phyloP scores from a whole-genome alignment of 176 grass and related monocot species.

The Alloteropsis semialata region DNA sequence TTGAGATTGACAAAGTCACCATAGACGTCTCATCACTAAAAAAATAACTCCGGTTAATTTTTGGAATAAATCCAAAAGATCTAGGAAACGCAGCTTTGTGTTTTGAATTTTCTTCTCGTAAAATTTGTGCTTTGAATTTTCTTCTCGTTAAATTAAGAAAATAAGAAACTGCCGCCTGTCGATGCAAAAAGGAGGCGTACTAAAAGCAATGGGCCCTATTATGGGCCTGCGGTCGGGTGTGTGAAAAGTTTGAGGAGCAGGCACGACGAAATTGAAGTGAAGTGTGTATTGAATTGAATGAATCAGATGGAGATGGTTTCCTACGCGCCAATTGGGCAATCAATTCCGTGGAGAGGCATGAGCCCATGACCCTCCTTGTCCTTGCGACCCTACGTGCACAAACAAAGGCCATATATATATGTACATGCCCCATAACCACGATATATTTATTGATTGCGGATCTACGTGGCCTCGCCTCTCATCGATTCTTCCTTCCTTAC shows the following conservation, averaged over 20 bases:
- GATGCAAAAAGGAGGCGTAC: not conserved
- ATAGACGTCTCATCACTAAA: too few relatives aligned
- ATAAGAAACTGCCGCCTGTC: not conserved
- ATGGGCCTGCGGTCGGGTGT: not conserved
- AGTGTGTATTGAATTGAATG: not conserved
- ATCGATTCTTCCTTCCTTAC: not conserved
- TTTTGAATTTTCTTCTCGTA: too few relatives aligned
- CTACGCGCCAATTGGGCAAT: not conserved
- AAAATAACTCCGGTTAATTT: too few relatives aligned
- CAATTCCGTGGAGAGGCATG: not conserved
- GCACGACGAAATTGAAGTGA: not conserved
- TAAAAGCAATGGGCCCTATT: not conserved
- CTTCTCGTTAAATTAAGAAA: not conserved
- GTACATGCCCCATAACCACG: not conserved
- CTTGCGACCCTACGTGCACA: slow-evolving; percentile 4
- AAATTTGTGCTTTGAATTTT: not conserved
- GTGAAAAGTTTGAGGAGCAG: not conserved
- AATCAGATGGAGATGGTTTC: slow-evolving; percentile 1
- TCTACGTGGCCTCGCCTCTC: slow-evolving; percentile 32
- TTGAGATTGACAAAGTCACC: too few relatives aligned
- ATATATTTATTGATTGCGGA: not conserved
- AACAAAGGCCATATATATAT: slow-evolving; percentile 16
- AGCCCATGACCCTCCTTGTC: not conserved
- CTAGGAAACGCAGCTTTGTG: too few relatives aligned
- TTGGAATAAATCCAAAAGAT: too few relatives aligned